Evolutionary conservation across 495 filamentous ascomycete genomes (phyloP).

Genomic region (Penicillium dipodomyicola): DNA sequence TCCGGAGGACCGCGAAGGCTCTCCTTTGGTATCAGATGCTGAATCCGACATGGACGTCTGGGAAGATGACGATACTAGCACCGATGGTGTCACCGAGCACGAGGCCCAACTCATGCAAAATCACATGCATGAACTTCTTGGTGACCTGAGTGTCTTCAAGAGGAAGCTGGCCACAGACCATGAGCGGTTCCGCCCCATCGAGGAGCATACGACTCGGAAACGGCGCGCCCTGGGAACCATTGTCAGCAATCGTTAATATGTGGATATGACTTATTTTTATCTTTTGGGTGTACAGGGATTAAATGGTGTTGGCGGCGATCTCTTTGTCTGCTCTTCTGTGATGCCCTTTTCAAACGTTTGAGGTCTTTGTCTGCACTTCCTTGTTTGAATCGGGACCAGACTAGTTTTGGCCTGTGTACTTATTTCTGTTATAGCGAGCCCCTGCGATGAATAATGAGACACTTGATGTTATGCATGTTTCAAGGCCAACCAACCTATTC

Average conservation of each 20-base stretch:
- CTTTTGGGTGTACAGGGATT: conserved; percentile 26
- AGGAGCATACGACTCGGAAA: conserved; percentile 24
- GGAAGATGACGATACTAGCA: conserved; percentile 38
- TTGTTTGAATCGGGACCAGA: conserved; percentile 13
- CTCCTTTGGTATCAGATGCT: conserved; percentile 27
- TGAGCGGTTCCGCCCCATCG: conserved; percentile 49
- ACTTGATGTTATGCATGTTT: conserved; percentile 25
- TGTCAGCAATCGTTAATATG: conserved; percentile 33
- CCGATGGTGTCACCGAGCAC: conserved; percentile 28
- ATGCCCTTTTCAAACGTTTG: neutral
- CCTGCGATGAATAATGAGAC: conserved; percentile 29
- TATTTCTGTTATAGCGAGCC: conserved; percentile 29
- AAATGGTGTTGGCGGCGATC: conserved; percentile 24
- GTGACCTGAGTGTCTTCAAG: conserved; percentile 77
- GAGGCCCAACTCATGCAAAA: conserved; percentile 61
- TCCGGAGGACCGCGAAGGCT: conserved; percentile 39
- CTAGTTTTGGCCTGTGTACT: conserved; percentile 19
- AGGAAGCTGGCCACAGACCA: conserved; percentile 79
- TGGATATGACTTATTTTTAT: conserved; percentile 17
- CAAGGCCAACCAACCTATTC: conserved; percentile 5
- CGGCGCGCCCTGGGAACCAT: conserved; percentile 40
- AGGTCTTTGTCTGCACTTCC: conserved; percentile 6
- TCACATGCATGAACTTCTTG: conserved; percentile 66
- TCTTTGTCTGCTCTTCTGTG: conserved; percentile 17
- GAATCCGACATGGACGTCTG: conserved; percentile 41